Conservation (phyloP, 83 land plant species). For the Isoetes engelmannii region DNA sequence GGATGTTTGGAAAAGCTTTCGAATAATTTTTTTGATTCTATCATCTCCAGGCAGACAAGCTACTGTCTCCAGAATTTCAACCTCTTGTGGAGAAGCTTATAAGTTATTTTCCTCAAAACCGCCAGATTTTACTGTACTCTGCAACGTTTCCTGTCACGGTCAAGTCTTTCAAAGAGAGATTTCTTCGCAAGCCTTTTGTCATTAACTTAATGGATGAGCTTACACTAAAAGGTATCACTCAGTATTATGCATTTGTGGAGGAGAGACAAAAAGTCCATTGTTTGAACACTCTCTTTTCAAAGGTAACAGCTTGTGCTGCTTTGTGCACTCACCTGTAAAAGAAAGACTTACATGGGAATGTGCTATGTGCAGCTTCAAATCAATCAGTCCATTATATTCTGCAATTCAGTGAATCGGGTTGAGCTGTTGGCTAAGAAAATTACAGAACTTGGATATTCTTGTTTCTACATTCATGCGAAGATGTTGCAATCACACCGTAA, state of each 20-base stretch:
- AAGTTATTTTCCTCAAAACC: constrained; percentile 60
- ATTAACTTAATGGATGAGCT: constrained; percentile 98
- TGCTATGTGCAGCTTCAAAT: constrained; percentile 75
- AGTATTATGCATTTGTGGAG: constrained; percentile 94
- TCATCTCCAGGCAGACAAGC: constrained; percentile 80
- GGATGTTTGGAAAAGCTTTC: too few species aligned
- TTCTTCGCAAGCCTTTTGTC: constrained; percentile 70
- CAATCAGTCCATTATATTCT: constrained; percentile 92
- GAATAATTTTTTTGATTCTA: too few species aligned
- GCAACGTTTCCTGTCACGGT: constrained; percentile 99
- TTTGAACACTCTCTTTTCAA: constrained; percentile 90
- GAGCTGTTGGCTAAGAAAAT: constrained; percentile 94
- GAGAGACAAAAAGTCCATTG: constrained; percentile 98
- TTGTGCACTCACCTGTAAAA: neutral
- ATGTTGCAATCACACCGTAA: constrained; percentile 97
- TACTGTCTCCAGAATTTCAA: constrained; percentile 90
- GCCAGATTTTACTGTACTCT: constrained; percentile 84
- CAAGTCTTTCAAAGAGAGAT: constrained; percentile 89
- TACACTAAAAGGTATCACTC: constrained; percentile 96
- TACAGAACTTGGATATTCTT: constrained; percentile 94
- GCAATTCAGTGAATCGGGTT: constrained; percentile 97
- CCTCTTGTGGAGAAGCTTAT: constrained; percentile 83
- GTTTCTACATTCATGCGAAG: constrained; percentile 95
- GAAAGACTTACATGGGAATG: constrained; percentile 1
- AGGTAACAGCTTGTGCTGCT: constrained; percentile 38